phyloP scores from a whole-genome alignment of 2,329 filamentous ascomycete species.

The Cladophialophora carrionii region DNA sequence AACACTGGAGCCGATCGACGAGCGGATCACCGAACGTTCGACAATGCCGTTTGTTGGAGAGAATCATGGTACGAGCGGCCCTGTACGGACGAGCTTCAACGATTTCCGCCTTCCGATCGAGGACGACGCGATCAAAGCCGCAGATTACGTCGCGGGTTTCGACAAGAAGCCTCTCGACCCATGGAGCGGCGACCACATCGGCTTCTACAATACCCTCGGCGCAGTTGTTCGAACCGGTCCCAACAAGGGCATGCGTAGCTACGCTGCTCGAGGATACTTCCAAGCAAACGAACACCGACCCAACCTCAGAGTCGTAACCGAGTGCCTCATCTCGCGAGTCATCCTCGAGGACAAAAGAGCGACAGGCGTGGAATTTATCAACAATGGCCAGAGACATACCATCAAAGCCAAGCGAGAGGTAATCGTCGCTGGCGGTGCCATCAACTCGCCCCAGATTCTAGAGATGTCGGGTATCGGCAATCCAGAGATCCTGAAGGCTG shows the following conservation, averaged over 20 bases:
- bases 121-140: conserved; percentile 35
- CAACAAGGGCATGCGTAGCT: conserved; percentile 44
- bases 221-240: conserved; percentile 34
- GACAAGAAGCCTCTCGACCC: conserved; percentile 34
- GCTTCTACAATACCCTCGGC: conserved; percentile 36
- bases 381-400: conserved; percentile 43
- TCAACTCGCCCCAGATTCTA: conserved; percentile 62
- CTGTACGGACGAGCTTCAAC: conserved; percentile 43
- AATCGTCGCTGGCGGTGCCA: conserved; percentile 62
- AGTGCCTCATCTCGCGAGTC: conserved; percentile 54
- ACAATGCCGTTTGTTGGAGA: conserved; percentile 33
- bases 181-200: conserved; percentile 37
- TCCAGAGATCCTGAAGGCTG: conserved; percentile 47
- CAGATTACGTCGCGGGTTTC: conserved; percentile 30
- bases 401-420: conserved; percentile 54
- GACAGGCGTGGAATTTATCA: conserved; percentile 51
- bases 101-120: conserved; percentile 32
- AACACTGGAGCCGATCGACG: conserved; percentile 41
- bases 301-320: conserved; percentile 55
- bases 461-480: conserved; percentile 65
- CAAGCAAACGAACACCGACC: conserved; percentile 44
- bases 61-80: conserved; percentile 42
- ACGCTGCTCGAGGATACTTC: conserved; percentile 50
- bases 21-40: conserved; percentile 32
- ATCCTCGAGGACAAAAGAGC: conserved; percentile 47